A percentile compares a stretch with the other conserved stretches of the same genome.
Evolutionary conservation across 371 early-diverging fungal species (phyloP).

Genomic region (Rhizopus delemar): DNA sequence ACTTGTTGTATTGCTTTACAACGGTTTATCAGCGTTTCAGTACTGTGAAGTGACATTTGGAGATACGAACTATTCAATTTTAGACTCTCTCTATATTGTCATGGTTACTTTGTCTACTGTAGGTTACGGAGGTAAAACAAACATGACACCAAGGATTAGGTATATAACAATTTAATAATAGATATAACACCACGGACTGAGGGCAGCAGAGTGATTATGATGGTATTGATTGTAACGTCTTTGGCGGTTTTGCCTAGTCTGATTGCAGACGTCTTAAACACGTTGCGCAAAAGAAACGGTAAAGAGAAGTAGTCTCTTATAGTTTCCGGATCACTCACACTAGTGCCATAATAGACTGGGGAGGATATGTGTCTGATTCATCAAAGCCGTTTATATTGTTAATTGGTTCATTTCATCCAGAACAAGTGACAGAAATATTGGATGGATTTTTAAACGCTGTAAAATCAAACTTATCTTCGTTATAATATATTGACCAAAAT

Average conservation of each 20-base stretch:
- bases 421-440: conserved; percentile 61
- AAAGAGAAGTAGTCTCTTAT: background rate
- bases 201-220: conserved; percentile 63
- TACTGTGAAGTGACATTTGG: conserved; percentile 69
- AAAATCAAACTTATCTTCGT: background rate
- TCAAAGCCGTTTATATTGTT: conserved; percentile 63
- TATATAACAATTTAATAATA: conserved; percentile 4
- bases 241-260: conserved; percentile 66
- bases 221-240: conserved; percentile 68
- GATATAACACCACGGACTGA: conserved; percentile 71
- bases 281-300: conserved; percentile 53
- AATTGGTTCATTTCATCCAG: conserved; percentile 56
- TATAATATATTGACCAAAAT: background rate
- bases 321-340: background rate
- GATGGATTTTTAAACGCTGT: conserved; percentile 64
- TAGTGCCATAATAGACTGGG: conserved; percentile 30
- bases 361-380: conserved; percentile 49
- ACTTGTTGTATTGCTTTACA: conserved; percentile 63
- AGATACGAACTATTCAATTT: conserved; percentile 41
- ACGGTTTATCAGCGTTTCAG: conserved; percentile 70
- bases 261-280: conserved; percentile 58
- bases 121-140: conserved; percentile 66
- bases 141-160: background rate
- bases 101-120: conserved; percentile 76
- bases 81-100: conserved; percentile 61